A percentile compares a stretch with the other conserved stretches of the same genome.
Evolutionary conservation across 495 filamentous ascomycete species (phyloP).

Genomic region (Margaritispora aquatica): DNA sequence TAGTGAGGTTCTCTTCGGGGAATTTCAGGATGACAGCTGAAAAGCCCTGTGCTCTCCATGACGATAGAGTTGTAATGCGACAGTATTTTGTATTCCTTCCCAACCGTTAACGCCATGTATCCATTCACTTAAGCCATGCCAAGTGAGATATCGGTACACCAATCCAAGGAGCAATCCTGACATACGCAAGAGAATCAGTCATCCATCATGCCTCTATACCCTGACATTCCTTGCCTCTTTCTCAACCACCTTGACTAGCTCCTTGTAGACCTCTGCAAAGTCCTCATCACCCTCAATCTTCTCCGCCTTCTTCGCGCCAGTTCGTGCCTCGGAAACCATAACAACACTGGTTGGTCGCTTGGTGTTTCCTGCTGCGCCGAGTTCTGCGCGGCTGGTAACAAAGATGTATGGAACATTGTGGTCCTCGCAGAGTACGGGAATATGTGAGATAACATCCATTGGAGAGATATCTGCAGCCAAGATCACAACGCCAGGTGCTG

Average conservation of each 20-base stretch:
- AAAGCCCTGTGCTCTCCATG: background rate
- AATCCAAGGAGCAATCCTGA: background rate
- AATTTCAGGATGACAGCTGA: background rate
- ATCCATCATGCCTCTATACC: conserved; percentile 10
- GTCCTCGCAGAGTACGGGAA: conserved; percentile 96
- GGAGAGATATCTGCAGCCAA: conserved; percentile 96
- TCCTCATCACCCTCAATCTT: conserved; percentile 53
- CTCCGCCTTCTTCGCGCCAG: conserved; percentile 49
- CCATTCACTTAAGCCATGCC: background rate
- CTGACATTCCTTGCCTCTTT: conserved; percentile 51
- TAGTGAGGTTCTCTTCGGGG: too few relatives aligned
- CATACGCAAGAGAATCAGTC: background rate
- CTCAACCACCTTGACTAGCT: conserved; percentile 65
- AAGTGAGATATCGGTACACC: background rate
- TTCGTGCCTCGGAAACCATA: conserved; percentile 61
- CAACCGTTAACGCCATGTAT: background rate
- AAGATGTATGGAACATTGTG: conserved; percentile 93
- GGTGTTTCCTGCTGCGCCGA: conserved; percentile 84
- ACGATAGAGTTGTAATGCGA: background rate
- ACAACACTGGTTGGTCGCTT: conserved; percentile 95
- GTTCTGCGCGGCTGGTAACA: conserved; percentile 77
- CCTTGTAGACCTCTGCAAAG: conserved; percentile 66
- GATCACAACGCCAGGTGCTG: conserved; percentile 70
- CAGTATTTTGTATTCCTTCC: background rate
- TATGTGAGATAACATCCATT: conserved; percentile 94